A percentile compares a stretch with the other conserved stretches of the same genome.
Evolutionary conservation across 1,284 basidiomycete genomes (phyloP).

Genomic region (Filobasidium uniguttulatum): DNA sequence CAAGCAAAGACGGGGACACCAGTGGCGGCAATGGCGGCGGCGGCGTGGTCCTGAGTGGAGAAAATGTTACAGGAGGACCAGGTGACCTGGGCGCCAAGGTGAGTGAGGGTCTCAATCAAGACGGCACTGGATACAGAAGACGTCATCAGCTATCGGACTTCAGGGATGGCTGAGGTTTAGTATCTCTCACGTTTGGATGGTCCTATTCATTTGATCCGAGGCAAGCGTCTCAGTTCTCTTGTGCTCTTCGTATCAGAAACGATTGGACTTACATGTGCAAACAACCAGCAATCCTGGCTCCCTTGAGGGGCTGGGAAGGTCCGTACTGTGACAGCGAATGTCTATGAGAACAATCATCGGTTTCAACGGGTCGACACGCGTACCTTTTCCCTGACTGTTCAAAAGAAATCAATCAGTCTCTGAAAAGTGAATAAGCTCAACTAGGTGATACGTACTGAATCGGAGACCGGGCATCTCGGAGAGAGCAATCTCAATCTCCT

Average conservation of each 20-base stretch:
- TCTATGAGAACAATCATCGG: too few species aligned
- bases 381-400: too few species aligned
- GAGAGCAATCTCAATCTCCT: conserved; percentile 96
- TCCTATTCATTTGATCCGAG: conserved; percentile 43
- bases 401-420: conserved; percentile 28
- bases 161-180: not conserved
- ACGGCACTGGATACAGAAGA: conserved; percentile 44
- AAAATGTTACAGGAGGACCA: conserved; percentile 99
- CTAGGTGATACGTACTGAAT: not conserved
- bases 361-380: too few species aligned
- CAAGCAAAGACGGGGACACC: conserved; percentile 97
- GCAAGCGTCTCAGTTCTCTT: too few species aligned
- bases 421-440: too few species aligned
- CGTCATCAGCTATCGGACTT: not conserved
- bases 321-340: conserved; percentile 50
- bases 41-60: conserved; percentile 98
- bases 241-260: too few species aligned
- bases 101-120: conserved; percentile 88
- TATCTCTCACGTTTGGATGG: conserved; percentile 59
- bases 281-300: conserved; percentile 93
- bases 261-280: conserved; percentile 75
- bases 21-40: conserved; percentile 93
- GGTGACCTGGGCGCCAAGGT: conserved; percentile 90
- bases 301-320: conserved; percentile 71
- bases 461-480: conserved; percentile 32